Evolutionary conservation across 139 green algal species (phyloP).

Genomic region (Zygnema cylindricum): DNA sequence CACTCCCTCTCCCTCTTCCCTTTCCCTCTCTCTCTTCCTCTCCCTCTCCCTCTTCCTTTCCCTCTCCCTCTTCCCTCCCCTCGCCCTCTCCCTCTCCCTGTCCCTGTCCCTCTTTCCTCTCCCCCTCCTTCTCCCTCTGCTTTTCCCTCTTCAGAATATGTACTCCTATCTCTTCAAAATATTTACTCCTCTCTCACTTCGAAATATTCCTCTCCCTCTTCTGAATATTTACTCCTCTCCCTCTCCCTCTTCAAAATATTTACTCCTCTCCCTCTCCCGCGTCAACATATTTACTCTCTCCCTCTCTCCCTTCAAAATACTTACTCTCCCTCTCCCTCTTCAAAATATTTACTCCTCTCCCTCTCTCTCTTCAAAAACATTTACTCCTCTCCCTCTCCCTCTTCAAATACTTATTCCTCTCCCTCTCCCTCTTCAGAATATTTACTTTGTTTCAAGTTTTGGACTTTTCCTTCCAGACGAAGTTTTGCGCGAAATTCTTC

Average conservation of each 20-base stretch:
- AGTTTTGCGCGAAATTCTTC: slow-evolving; percentile 79
- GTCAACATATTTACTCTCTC: neutral
- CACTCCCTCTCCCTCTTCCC: no score
- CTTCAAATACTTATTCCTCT: neutral
- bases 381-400: neutral
- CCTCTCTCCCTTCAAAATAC: neutral
- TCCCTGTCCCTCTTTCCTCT: neutral
- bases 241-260: neutral
- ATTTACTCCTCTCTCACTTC: neutral
- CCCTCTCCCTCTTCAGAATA: neutral
- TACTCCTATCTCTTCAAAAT: neutral
- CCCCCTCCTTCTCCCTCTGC: neutral
- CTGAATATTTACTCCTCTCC: neutral
- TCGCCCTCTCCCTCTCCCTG: neutral
- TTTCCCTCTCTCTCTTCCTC: no score
- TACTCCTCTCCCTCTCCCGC: neutral
- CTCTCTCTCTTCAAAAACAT: neutral
- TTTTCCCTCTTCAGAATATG: neutral
- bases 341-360: neutral
- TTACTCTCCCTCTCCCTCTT: neutral
- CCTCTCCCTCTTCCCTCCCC: neutral
- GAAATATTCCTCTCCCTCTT: neutral
- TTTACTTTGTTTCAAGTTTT: slow-evolving; percentile 11
- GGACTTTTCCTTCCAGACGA: slow-evolving; percentile 48
- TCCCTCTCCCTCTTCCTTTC: no score